phyloP scores from a whole-genome alignment of 2,329 filamentous ascomycete species.

The Colletotrichum siamense region DNA sequence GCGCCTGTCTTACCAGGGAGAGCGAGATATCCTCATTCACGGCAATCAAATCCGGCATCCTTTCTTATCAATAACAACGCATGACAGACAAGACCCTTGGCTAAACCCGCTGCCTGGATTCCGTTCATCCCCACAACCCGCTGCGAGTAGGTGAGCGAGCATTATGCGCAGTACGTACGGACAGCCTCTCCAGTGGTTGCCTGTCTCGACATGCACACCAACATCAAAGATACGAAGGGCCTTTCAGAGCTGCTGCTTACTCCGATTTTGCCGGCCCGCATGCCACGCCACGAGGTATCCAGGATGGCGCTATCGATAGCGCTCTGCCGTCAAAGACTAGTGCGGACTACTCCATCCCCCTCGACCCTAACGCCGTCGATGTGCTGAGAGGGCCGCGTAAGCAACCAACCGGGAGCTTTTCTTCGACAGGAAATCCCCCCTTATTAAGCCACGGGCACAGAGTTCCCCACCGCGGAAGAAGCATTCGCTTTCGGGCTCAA shows the following conservation, averaged over 20 bases:
- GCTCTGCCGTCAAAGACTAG: conserved; percentile 8
- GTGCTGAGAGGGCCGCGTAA: conserved; percentile 15
- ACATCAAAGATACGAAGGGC: background rate
- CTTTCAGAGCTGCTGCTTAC: background rate
- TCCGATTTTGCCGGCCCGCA: conserved; percentile 13
- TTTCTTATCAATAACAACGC: background rate
- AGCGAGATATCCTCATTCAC: background rate
- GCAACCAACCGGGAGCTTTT: background rate
- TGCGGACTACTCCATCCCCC: background rate
- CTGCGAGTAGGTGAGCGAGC: background rate
- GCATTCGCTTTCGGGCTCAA: conserved; percentile 9
- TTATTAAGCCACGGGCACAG: background rate
- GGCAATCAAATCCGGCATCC: conserved; percentile 3
- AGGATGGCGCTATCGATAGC: conserved; percentile 18
- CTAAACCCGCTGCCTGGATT: background rate
- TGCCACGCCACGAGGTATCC: conserved; percentile 14
- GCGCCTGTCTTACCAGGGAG: background rate
- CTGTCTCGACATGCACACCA: background rate
- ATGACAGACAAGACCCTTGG: background rate
- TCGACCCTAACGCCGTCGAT: background rate
- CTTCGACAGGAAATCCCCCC: background rate
- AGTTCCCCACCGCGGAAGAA: conserved; percentile 3
- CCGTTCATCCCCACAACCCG: conserved; percentile 12
- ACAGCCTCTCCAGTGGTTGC: background rate
- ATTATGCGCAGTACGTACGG: background rate